Conservation (phyloP, 768 basidiomycete species). For the Suillus ampliporus region DNA sequence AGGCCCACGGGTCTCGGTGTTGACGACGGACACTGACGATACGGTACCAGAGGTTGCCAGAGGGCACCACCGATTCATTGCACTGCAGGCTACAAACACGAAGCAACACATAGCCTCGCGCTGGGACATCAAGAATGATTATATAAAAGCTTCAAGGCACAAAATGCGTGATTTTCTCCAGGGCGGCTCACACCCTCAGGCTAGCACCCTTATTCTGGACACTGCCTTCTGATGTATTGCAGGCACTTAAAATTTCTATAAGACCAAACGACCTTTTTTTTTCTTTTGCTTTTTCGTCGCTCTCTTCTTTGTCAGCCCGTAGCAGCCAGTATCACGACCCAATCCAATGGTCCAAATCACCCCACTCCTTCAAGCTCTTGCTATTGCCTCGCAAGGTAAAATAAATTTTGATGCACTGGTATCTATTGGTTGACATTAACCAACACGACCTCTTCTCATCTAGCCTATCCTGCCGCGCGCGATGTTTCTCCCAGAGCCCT, state of each 20-base stretch:
- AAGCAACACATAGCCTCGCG: not conserved
- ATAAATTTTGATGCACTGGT: not conserved
- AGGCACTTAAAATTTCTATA: not conserved
- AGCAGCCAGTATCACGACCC: not conserved
- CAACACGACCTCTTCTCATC: not conserved
- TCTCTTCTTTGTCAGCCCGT: too few species aligned
- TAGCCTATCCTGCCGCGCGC: not conserved
- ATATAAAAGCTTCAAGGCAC: not conserved
- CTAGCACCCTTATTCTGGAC: not conserved
- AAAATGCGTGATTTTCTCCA: not conserved
- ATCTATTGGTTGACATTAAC: not conserved
- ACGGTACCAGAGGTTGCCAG: too few species aligned
- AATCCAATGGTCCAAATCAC: slow-evolving; percentile 28
- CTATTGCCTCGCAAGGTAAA: slow-evolving; percentile 22
- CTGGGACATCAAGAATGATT: not conserved
- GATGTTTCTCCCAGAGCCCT: slow-evolving; percentile 16
- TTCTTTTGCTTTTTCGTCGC: too few species aligned
- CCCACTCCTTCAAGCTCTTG: slow-evolving; percentile 21
- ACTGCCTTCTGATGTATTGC: not conserved
- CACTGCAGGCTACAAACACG: not conserved
- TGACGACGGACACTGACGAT: not conserved
- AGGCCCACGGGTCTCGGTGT: too few species aligned
- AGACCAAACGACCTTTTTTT: not conserved
- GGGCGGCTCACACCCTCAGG: too few species aligned
- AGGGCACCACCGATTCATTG: not conserved